Percentiles rank a stretch among this genome's conserved stretches.
Evolutionary conservation across 495 filamentous ascomycete species (phyloP).

Genomic region (Lentithecium fluviatile): DNA sequence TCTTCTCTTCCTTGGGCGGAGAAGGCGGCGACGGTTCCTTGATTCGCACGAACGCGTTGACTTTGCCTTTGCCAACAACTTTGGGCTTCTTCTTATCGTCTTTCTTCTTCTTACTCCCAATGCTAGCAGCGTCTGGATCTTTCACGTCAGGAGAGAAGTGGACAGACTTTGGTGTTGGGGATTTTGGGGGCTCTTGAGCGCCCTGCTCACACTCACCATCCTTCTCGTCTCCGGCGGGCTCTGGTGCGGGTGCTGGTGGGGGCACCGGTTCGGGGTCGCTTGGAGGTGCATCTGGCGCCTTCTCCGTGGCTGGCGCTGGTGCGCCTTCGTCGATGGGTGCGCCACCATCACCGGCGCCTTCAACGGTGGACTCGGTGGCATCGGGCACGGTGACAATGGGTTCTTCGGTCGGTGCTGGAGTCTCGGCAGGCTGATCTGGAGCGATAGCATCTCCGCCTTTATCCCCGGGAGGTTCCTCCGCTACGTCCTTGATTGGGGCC

Average conservation of each 20-base stretch:
- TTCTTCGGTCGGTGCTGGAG: not conserved
- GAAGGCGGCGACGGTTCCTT: slow-evolving; percentile 15
- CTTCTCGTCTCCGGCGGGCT: not conserved
- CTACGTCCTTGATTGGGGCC: slow-evolving; percentile 6
- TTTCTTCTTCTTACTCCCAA: slow-evolving; percentile 24
- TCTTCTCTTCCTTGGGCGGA: slow-evolving; percentile 1
- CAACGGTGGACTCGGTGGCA: not conserved
- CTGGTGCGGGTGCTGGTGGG: slow-evolving; percentile 1
- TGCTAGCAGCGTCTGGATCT: slow-evolving; percentile 18
- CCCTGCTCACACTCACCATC: slow-evolving; percentile 22
- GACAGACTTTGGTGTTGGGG: slow-evolving; percentile 22
- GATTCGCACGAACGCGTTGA: slow-evolving; percentile 29
- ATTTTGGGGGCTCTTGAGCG: slow-evolving; percentile 10
- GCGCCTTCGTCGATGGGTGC: not conserved
- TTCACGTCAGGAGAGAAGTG: slow-evolving; percentile 32
- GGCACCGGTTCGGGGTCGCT: not conserved
- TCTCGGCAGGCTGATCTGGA: not conserved
- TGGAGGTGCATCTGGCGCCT: not conserved
- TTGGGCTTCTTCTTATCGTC: slow-evolving; percentile 23
- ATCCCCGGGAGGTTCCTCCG: slow-evolving; percentile 12
- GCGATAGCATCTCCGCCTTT: not conserved
- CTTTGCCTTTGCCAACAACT: slow-evolving; percentile 11
- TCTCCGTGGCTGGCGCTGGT: not conserved
- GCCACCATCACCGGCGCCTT: not conserved
- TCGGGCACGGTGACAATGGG: not conserved